Conservation (phyloP, 257 asterid species). For the Buddleja alternifolia region DNA sequence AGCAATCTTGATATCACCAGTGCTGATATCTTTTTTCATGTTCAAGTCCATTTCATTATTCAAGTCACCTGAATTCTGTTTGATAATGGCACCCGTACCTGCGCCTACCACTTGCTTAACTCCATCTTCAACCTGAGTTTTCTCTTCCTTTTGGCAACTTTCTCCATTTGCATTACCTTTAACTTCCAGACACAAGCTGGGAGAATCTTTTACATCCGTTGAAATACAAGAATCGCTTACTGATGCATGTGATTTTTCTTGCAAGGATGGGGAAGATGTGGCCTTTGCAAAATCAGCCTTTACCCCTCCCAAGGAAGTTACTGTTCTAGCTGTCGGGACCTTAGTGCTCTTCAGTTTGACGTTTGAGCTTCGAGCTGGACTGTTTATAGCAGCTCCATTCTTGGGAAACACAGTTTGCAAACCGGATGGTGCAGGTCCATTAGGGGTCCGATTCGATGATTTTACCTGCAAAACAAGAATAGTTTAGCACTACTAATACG, state of each 20-base stretch:
- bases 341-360: conserved; percentile 58
- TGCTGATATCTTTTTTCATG: conserved; percentile 8
- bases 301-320: conserved; percentile 29
- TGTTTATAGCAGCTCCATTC: conserved; percentile 44
- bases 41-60: conserved; percentile 20
- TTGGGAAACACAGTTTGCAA: conserved; percentile 42
- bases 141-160: conserved; percentile 33
- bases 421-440: conserved; percentile 45
- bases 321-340: conserved; percentile 41
- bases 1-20: conserved; percentile 28
- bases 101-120: conserved; percentile 36
- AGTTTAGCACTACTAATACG: no score
- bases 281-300: conserved; percentile 40
- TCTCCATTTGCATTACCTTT: conserved; percentile 33
- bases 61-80: conserved; percentile 27
- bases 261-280: conserved; percentile 32
- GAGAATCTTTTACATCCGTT: conserved; percentile 30
- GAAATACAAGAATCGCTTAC: conserved; percentile 22
- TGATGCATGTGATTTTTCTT: conserved; percentile 37
- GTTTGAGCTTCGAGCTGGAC: conserved; percentile 54
- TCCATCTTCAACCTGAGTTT: conserved; percentile 38
- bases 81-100: conserved; percentile 9
- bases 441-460: conserved; percentile 65
- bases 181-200: conserved; percentile 42
- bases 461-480: conserved; percentile 53